These are phyloP conservation scores for Debaryomyces castellii DNA, from an alignment of 805 yeast genomes.

Conservation along the genomic window DNA sequence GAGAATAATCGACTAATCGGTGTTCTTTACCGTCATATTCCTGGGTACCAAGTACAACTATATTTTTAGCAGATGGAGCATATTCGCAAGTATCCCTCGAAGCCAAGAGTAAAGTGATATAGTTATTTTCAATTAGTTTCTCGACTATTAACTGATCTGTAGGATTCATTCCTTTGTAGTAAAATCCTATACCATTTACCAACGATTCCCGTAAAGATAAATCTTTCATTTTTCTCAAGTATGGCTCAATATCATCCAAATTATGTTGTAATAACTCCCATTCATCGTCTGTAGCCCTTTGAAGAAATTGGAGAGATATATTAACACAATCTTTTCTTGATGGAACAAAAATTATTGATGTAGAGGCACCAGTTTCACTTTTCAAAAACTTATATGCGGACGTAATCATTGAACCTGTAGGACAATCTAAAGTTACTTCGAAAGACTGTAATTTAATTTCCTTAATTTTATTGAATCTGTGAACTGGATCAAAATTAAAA, in stretches of 20 bases:
- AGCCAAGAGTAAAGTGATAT: slow-evolving; percentile 57
- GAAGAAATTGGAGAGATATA: slow-evolving; percentile 45
- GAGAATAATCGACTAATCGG: slow-evolving; percentile 64
- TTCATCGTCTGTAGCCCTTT: slow-evolving; percentile 35
- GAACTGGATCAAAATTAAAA: slow-evolving; percentile 69
- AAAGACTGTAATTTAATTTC: slow-evolving; percentile 55
- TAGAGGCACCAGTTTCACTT: slow-evolving; percentile 13
- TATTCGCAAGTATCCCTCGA: slow-evolving; percentile 54
- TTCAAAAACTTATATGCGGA: slow-evolving; percentile 47
- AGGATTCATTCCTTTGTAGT: slow-evolving; percentile 55
- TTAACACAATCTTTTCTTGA: slow-evolving; percentile 54
- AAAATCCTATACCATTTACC: slow-evolving; percentile 61
- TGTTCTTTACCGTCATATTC: slow-evolving; percentile 72
- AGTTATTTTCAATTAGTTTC: slow-evolving; percentile 48
- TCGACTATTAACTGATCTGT: slow-evolving; percentile 58
- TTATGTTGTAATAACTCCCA: slow-evolving; percentile 42
- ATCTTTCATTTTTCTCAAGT: slow-evolving; percentile 49
- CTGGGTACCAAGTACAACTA: slow-evolving; percentile 70
- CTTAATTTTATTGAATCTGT: slow-evolving; percentile 54
- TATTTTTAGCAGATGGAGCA: slow-evolving; percentile 53
- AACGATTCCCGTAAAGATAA: slow-evolving; percentile 42
- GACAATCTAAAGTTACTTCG: slow-evolving; percentile 47
- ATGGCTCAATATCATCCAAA: slow-evolving; percentile 35
- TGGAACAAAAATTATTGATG: slow-evolving; percentile 57
- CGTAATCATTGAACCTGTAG: slow-evolving; percentile 51